These are phyloP conservation scores for Helichrysum umbraculigerum DNA, from an alignment of 129 eudicot genomes.

Conservation along the genomic window DNA sequence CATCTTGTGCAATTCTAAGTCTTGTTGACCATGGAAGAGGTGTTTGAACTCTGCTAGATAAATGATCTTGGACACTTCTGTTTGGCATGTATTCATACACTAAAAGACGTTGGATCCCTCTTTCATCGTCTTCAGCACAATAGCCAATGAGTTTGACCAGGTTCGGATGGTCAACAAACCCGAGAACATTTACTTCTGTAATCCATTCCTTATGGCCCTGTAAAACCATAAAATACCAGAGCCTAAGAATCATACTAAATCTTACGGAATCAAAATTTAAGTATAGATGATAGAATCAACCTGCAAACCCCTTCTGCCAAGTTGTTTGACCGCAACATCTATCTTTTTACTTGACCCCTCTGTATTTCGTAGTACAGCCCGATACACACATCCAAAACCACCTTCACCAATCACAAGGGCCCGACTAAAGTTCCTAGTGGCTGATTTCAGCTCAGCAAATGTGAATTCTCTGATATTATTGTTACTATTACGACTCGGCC, in stretches of 20 bases:
- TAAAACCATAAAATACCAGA: neutral
- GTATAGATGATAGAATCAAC: constrained; percentile 32
- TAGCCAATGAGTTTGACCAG: constrained; percentile 71
- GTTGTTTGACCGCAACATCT: constrained; percentile 75
- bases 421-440: constrained; percentile 67
- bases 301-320: constrained; percentile 81
- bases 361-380: constrained; percentile 40
- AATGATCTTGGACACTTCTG: constrained; percentile 69
- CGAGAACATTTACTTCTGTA: constrained; percentile 84
- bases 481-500: constrained; percentile 44
- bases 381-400: constrained; percentile 81
- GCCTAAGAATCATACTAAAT: neutral
- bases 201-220: constrained; percentile 94
- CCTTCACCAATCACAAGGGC: constrained; percentile 82
- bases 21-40: constrained; percentile 71
- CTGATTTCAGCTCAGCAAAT: constrained; percentile 54
- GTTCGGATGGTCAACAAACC: constrained; percentile 69
- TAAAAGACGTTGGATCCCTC: constrained; percentile 82
- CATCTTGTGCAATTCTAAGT: constrained; percentile 67
- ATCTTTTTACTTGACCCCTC: constrained; percentile 44
- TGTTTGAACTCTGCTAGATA: constrained; percentile 50
- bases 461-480: constrained; percentile 55
- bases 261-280: neutral
- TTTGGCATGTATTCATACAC: constrained; percentile 75
- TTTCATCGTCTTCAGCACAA: constrained; percentile 81